Percentiles rank a stretch among this genome's conserved stretches.
phyloP scores from a whole-genome alignment of 2,329 filamentous ascomycete species.

The Lachnellula suecica region DNA sequence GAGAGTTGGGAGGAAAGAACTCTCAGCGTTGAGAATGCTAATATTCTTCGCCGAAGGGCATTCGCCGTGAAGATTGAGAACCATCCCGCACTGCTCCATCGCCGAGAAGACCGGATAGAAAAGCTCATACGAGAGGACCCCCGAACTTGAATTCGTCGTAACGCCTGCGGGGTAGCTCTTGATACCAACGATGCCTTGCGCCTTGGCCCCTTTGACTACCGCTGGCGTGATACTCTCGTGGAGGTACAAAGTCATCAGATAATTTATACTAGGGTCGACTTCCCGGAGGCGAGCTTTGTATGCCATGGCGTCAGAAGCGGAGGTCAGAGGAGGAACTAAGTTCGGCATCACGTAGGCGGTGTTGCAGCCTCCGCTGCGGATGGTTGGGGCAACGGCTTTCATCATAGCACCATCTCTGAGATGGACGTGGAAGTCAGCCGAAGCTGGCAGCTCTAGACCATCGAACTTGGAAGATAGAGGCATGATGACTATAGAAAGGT shows the following conservation, averaged over 20 bases:
- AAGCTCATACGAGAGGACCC: conserved; percentile 66
- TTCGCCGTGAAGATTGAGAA: conserved; percentile 95
- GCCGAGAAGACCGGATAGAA: conserved; percentile 83
- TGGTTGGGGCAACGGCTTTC: conserved; percentile 53
- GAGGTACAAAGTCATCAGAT: conserved; percentile 68
- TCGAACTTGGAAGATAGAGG: conserved; percentile 24
- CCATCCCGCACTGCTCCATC: conserved; percentile 80
- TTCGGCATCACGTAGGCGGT: conserved; percentile 55
- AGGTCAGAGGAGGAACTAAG: conserved; percentile 62
- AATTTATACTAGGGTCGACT: conserved; percentile 62
- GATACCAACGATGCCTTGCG: conserved; percentile 28
- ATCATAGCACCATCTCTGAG: conserved; percentile 67
- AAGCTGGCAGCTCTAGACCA: conserved; percentile 55
- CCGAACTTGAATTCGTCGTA: conserved; percentile 66
- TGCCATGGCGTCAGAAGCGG: conserved; percentile 60
- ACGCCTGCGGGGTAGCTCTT: conserved; percentile 51
- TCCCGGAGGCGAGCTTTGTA: conserved; percentile 63
- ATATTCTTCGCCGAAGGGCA: conserved; percentile 50
- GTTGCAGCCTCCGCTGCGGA: conserved; percentile 63
- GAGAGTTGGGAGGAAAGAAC: conserved; percentile 78
- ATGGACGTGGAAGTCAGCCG: conserved; percentile 65
- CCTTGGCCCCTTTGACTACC: conserved; percentile 26
- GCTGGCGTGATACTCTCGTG: conserved; percentile 27
- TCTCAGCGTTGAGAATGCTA: conserved; percentile 67
- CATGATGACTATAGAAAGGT: conserved; percentile 9